phyloP scores from a whole-genome alignment of 345 rosid genomes.

The Arabidopsis thaliana region TAIR10.1 NC_003075.7:16919501-16920000 shows the following conservation, averaged over 20 bases:
- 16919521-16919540: constrained; percentile 43
- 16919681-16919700: constrained; percentile 45
- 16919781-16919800: too few relatives aligned
- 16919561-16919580: constrained; percentile 43
- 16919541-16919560: constrained; percentile 34
- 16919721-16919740: background rate
- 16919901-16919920: too few relatives aligned
- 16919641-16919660: constrained; percentile 32
- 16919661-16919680: constrained; percentile 38
- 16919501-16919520: constrained; percentile 37
- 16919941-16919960: too few relatives aligned
- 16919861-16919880: too few relatives aligned
- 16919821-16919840: too few relatives aligned
- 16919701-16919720: constrained; percentile 32
- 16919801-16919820: too few relatives aligned
- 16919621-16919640: constrained; percentile 30
- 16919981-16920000: constrained; percentile 7
- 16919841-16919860: too few relatives aligned
- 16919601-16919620: constrained; percentile 26
- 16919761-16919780: too few relatives aligned
- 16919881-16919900: too few relatives aligned
- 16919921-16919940: too few relatives aligned
- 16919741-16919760: too few relatives aligned
- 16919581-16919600: constrained; percentile 38
- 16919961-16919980: constrained; percentile 5